Percentiles rank a stretch among this genome's conserved stretches.
These are phyloP conservation scores for Bryoerythrophyllum caledonicum DNA, from an alignment of 225 moss, liverwort and hornwort genomes.

Conservation along the genomic window DNA sequence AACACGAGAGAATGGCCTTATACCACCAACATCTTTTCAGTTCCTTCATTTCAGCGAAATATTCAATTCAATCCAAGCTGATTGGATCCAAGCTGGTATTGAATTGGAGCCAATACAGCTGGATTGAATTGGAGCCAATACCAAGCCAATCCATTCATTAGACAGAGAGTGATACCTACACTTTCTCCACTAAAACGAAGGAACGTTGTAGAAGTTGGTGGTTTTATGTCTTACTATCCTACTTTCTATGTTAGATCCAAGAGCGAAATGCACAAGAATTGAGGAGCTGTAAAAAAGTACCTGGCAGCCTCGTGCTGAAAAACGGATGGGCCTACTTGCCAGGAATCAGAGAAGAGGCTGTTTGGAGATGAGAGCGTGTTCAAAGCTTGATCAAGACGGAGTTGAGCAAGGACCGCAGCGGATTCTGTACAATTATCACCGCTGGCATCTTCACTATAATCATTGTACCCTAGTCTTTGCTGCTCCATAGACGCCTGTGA, in stretches of 20 bases:
- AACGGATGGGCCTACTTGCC: conserved; percentile 45
- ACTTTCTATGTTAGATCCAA: neutral
- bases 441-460: conserved; percentile 24
- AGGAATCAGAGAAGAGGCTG: conserved; percentile 24
- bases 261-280: conserved; percentile 7
- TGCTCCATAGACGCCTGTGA: conserved; percentile 15
- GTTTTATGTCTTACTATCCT: too few species aligned
- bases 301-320: conserved; percentile 40
- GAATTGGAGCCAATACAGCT: too few species aligned
- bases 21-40: too few species aligned
- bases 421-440: conserved; percentile 37
- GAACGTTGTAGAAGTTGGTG: too few species aligned
- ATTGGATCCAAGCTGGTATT: too few species aligned
- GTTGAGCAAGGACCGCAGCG: conserved; percentile 48
- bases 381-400: conserved; percentile 50
- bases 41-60: too few species aligned
- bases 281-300: conserved; percentile 24
- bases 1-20: neutral
- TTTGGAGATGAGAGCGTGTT: conserved; percentile 22
- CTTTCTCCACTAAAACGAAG: too few species aligned
- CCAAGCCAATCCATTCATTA: too few species aligned
- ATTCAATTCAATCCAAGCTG: too few species aligned
- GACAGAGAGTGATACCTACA: too few species aligned
- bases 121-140: too few species aligned
- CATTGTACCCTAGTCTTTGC: conserved; percentile 19